These are phyloP conservation scores for Aristolochia californica DNA, from an alignment of 164 flowering plant species.

Conservation along the genomic window DNA sequence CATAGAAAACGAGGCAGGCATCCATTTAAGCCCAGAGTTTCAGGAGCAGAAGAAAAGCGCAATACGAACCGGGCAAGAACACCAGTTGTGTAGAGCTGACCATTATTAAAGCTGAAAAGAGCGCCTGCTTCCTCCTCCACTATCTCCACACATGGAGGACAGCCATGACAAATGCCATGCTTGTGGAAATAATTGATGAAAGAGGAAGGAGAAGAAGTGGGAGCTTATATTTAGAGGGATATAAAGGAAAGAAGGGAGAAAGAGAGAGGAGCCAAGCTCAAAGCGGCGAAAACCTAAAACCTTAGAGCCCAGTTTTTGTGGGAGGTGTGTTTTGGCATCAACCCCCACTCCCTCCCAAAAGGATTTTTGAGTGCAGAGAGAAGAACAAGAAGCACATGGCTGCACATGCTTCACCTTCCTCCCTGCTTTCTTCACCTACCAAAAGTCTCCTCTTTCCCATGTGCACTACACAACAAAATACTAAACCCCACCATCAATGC, in stretches of 20 bases:
- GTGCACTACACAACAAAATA: conserved; percentile 27
- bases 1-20: too few relatives aligned
- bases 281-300: not conserved
- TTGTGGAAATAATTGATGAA: not conserved
- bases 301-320: not conserved
- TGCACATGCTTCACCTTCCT: conserved; percentile 26
- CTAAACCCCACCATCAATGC: conserved; percentile 23
- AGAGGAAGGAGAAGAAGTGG: not conserved
- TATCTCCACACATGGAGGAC: too few relatives aligned
- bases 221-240: not conserved
- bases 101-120: not conserved
- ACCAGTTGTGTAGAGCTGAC: not conserved
- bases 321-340: not conserved
- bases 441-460: conserved; percentile 15
- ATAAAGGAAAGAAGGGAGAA: not conserved
- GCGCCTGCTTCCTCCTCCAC: too few relatives aligned
- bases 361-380: not conserved
- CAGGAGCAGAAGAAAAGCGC: not conserved
- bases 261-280: too few relatives aligned
- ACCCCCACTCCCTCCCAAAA: not conserved
- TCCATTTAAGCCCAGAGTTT: too few relatives aligned
- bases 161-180: not conserved
- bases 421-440: conserved; percentile 12
- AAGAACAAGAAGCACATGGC: conserved; percentile 23
- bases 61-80: too few relatives aligned